A percentile compares a stretch with the other conserved stretches of the same genome.
These are phyloP conservation scores for Isabelozyma pseudorhagii DNA, from an alignment of 805 yeast genomes.

Conservation along the genomic window DNA sequence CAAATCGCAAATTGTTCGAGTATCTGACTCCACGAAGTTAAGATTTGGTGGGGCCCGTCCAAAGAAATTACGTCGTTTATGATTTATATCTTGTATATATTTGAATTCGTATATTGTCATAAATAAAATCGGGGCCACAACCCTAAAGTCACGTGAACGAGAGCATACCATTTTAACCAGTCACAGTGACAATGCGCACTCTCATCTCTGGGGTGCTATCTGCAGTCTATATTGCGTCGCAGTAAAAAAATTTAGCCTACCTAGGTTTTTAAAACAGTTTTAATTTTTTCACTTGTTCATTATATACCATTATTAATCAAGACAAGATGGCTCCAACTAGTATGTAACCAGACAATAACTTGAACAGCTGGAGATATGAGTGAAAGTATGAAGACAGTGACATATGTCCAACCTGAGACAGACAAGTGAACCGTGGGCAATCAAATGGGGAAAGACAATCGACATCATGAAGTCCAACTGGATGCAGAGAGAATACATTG, in stretches of 20 bases:
- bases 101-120: neutral
- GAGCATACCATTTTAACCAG: neutral
- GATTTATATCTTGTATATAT: constrained; percentile 11
- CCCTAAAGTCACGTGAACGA: constrained; percentile 3
- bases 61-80: constrained; percentile 76
- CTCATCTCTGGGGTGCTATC: neutral
- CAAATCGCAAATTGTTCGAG: constrained; percentile 61
- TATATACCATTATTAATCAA: constrained; percentile 3
- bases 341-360: constrained; percentile 9
- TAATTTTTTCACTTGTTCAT: neutral
- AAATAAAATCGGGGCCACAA: constrained; percentile 1
- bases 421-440: too few relatives aligned
- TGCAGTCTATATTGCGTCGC: neutral
- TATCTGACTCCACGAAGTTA: constrained; percentile 77
- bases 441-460: too few relatives aligned
- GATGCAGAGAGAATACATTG: too few relatives aligned
- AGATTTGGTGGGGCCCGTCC: constrained; percentile 92
- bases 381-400: neutral
- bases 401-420: too few relatives aligned
- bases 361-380: neutral
- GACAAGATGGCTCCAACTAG: constrained; percentile 23
- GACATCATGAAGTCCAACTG: too few relatives aligned
- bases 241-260: neutral
- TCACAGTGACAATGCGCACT: neutral
- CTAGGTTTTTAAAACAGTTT: neutral